phyloP scores from a whole-genome alignment of 352 stramenopile genomes.

The Halophytophthora batemanensis region DNA sequence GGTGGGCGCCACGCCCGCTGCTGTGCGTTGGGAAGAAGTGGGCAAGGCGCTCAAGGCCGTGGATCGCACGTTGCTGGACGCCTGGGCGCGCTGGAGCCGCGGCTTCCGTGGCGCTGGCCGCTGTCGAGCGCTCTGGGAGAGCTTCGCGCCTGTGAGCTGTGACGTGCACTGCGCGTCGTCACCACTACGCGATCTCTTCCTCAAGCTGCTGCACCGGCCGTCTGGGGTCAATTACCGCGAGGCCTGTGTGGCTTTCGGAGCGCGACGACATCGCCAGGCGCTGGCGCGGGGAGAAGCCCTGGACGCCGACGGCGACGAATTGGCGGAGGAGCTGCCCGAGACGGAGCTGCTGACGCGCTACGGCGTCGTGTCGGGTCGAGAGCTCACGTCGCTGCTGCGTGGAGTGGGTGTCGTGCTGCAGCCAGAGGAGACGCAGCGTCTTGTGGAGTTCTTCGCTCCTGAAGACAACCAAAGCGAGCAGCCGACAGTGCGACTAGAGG shows the following conservation, averaged over 20 bases:
- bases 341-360: conserved; percentile 62
- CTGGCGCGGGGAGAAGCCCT: conserved; percentile 52
- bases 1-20: conserved; percentile 20
- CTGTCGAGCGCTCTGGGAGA: conserved; percentile 85
- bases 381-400: conserved; percentile 56
- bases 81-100: conserved; percentile 84
- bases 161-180: conserved; percentile 88
- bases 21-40: conserved; percentile 73
- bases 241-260: conserved; percentile 70
- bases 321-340: conserved; percentile 62
- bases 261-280: conserved; percentile 51
- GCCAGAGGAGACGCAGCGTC: conserved; percentile 66
- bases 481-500: conserved; percentile 23
- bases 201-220: conserved; percentile 89
- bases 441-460: conserved; percentile 87
- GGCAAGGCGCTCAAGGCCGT: conserved; percentile 88
- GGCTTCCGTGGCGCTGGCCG: conserved; percentile 44
- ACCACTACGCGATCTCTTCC: conserved; percentile 83
- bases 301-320: conserved; percentile 51
- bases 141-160: conserved; percentile 78
- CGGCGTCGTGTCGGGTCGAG: conserved; percentile 38
- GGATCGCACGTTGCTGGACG: conserved; percentile 74
- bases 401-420: conserved; percentile 82
- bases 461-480: conserved; percentile 47
- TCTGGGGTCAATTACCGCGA: conserved; percentile 80